These are phyloP conservation scores for Termitomyces sp. DNA, from an alignment of 768 basidiomycete genomes.

Conservation along the genomic window DNA sequence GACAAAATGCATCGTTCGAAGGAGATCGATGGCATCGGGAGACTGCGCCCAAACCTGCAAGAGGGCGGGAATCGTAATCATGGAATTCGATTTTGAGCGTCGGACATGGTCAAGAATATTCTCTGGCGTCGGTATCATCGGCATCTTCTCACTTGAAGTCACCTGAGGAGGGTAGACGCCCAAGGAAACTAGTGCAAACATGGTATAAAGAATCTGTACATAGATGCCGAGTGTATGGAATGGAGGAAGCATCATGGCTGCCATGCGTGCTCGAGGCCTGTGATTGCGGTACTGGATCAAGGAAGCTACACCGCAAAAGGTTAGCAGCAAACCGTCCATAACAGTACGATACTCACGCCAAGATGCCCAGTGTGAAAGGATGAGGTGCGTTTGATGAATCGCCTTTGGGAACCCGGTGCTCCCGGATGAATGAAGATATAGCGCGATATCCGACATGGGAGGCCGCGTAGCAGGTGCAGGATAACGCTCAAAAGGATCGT, in stretches of 20 bases:
- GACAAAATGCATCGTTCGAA: slow-evolving; percentile 20
- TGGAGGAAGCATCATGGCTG: slow-evolving; percentile 23
- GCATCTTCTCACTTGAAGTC: slow-evolving; percentile 1
- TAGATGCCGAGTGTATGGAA: slow-evolving; percentile 28
- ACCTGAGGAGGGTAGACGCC: slow-evolving; percentile 23
- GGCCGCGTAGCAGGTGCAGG: slow-evolving; percentile 1
- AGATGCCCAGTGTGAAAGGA: slow-evolving; percentile 17
- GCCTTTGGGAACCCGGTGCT: too few relatives aligned
- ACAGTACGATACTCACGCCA: slow-evolving; percentile 15
- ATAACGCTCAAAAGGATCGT: too few relatives aligned
- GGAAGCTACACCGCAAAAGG: neutral
- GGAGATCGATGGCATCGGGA: too few relatives aligned
- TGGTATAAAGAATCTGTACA: slow-evolving; percentile 19
- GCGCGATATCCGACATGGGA: too few relatives aligned
- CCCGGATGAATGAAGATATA: too few relatives aligned
- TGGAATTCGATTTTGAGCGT: slow-evolving; percentile 11
- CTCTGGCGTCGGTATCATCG: slow-evolving; percentile 26
- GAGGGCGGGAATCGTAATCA: too few relatives aligned
- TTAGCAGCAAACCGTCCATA: neutral
- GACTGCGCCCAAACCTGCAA: slow-evolving; percentile 19
- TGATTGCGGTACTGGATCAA: slow-evolving; percentile 9
- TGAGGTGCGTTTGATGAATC: slow-evolving; percentile 21
- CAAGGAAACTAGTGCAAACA: slow-evolving; percentile 14
- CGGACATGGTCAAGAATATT: slow-evolving; percentile 25
- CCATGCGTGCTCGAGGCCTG: slow-evolving; percentile 12